Conservation (phyloP, 805 yeast genomes). For the Blastobotrys terrestris region DNA sequence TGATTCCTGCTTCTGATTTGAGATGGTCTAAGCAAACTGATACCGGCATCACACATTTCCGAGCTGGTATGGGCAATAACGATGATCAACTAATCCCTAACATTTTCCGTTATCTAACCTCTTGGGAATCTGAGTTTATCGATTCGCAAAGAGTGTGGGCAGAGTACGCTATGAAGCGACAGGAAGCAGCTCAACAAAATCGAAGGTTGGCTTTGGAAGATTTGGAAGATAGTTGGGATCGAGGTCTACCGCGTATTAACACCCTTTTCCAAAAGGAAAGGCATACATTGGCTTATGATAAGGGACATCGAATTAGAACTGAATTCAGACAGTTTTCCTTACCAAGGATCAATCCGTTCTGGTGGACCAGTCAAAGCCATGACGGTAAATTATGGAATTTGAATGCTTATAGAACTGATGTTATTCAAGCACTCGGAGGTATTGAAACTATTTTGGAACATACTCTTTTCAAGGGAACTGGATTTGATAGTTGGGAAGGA, state of each 20-base stretch:
- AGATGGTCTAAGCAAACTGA: conserved; percentile 91
- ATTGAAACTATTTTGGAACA: conserved; percentile 94
- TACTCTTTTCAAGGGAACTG: conserved; percentile 92
- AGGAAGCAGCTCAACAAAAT: conserved; percentile 78
- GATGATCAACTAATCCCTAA: conserved; percentile 80
- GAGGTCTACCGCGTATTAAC: conserved; percentile 94
- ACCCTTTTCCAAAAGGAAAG: conserved; percentile 93
- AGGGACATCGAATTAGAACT: conserved; percentile 81
- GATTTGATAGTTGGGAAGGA: conserved; percentile 98
- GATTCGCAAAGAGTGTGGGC: conserved; percentile 98
- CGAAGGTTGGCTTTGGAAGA: conserved; percentile 88
- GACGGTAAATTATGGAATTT: conserved; percentile 96
- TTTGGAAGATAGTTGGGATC: conserved; percentile 89
- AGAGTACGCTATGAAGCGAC: conserved; percentile 85
- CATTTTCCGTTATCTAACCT: conserved; percentile 80
- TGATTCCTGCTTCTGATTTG: conserved; percentile 89
- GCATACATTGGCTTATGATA: conserved; percentile 89
- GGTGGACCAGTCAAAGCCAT: conserved; percentile 94
- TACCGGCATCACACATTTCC: conserved; percentile 88
- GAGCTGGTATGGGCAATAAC: conserved; percentile 86
- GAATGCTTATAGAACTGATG: conserved; percentile 89
- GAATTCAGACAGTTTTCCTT: conserved; percentile 70
- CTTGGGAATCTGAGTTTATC: conserved; percentile 94
- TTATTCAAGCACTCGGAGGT: conserved; percentile 95
- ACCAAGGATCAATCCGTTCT: conserved; percentile 76